These are phyloP conservation scores for Fraxinus anomala DNA, from an alignment of 257 asterid genomes.

Conservation along the genomic window DNA sequence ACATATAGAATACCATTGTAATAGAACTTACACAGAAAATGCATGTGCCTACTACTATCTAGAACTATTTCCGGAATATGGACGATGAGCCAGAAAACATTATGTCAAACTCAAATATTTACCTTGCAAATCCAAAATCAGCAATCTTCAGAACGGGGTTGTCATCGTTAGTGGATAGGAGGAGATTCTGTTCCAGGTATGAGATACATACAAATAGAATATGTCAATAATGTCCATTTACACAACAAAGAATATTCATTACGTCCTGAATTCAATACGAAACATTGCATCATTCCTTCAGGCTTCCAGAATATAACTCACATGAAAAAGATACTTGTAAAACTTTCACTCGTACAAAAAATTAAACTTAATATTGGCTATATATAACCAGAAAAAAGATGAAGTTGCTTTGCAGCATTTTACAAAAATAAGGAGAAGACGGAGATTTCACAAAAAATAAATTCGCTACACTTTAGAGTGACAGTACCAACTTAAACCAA, in stretches of 20 bases:
- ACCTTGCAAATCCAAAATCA: slow-evolving; percentile 89
- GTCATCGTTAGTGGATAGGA: slow-evolving; percentile 46
- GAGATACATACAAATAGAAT: slow-evolving; percentile 28
- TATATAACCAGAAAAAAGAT: not conserved
- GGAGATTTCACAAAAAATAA: slow-evolving; percentile 6
- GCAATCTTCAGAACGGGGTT: slow-evolving; percentile 52
- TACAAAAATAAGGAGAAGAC: not conserved
- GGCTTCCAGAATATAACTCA: not conserved
- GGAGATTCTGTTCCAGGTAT: slow-evolving; percentile 52
- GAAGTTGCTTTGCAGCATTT: not conserved
- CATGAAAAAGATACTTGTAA: not conserved
- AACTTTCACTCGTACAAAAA: not conserved
- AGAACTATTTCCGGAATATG: slow-evolving; percentile 1
- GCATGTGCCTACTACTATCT: not conserved
- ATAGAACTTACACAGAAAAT: slow-evolving; percentile 7
- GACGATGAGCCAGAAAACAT: not conserved
- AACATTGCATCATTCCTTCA: slow-evolving; percentile 15
- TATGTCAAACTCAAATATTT: slow-evolving; percentile 13
- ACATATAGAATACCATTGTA: not conserved
- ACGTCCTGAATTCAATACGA: slow-evolving; percentile 5
- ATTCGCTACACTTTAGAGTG: not conserved
- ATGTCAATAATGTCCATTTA: slow-evolving; percentile 23
- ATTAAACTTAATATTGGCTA: not conserved
- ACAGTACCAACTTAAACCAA: slow-evolving; percentile 1
- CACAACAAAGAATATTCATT: not conserved